phyloP scores from a whole-genome alignment of 2,329 filamentous ascomycete genomes.

The Esteya vermicola region DNA sequence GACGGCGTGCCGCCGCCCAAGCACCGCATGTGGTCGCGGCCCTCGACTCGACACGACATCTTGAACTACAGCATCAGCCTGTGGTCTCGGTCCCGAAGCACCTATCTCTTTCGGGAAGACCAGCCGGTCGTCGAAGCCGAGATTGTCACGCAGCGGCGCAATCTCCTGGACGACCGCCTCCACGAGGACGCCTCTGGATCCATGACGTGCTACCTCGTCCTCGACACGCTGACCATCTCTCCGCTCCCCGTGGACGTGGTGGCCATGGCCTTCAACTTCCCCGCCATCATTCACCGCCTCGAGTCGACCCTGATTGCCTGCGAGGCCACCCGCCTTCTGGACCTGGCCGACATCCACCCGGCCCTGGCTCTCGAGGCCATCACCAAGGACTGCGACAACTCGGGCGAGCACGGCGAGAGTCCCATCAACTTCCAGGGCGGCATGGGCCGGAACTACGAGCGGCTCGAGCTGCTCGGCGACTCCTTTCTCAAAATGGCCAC shows the following conservation, averaged over 20 bases:
- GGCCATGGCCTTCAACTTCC: conserved; percentile 60
- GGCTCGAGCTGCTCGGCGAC: conserved; percentile 86
- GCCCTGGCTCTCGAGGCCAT: conserved; percentile 72
- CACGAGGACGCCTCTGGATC: conserved; percentile 24
- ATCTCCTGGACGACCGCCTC: conserved; percentile 59
- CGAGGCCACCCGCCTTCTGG: conserved; percentile 56
- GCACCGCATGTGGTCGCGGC: conserved; percentile 26
- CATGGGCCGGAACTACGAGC: conserved; percentile 91
- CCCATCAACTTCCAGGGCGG: conserved; percentile 64
- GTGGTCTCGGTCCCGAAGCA: conserved; percentile 43
- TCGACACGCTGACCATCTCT: conserved; percentile 66
- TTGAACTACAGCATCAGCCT: conserved; percentile 74
- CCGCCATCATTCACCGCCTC: conserved; percentile 70
- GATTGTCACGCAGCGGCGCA: conserved; percentile 61
- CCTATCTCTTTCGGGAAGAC: conserved; percentile 41
- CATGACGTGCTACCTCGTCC: conserved; percentile 52
- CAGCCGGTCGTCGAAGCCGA: conserved; percentile 74
- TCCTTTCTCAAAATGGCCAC: conserved; percentile 93
- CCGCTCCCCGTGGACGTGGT: conserved; percentile 55
- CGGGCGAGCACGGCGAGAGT: conserved; percentile 53
- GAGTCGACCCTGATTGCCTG: conserved; percentile 69
- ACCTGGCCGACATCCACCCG: conserved; percentile 44
- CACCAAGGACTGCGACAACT: conserved; percentile 84
- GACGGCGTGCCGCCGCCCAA: conserved; percentile 31
- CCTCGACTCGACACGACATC: conserved; percentile 40